These are phyloP conservation scores for Combretum micranthum DNA, from an alignment of 345 rosid genomes.

Conservation along the genomic window DNA sequence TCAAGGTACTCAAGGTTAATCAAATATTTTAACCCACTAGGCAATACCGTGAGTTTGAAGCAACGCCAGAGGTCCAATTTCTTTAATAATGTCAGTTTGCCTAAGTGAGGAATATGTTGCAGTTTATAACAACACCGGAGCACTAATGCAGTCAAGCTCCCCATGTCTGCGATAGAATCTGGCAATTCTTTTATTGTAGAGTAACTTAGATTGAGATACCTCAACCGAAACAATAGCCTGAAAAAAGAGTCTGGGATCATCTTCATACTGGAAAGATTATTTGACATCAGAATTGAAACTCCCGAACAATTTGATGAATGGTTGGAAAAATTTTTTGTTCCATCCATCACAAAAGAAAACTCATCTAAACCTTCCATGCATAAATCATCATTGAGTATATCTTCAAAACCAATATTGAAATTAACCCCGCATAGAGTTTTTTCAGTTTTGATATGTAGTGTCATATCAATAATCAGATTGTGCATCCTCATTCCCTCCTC, in stretches of 20 bases:
- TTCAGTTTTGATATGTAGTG: slow-evolving; percentile 5
- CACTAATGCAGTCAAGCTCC: slow-evolving; percentile 10
- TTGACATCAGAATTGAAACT: neutral
- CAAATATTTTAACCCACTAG: too few species aligned
- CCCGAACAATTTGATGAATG: slow-evolving; percentile 6
- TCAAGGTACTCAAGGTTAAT: slow-evolving; percentile 9
- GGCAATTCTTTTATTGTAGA: too few species aligned
- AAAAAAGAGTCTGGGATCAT: slow-evolving; percentile 3
- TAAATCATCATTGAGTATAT: neutral
- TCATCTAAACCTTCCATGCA: slow-evolving; percentile 11
- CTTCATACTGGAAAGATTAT: accelerated
- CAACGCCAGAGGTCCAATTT: too few species aligned
- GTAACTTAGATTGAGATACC: neutral
- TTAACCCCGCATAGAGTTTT: slow-evolving; percentile 7
- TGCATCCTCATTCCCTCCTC: slow-evolving; percentile 20
- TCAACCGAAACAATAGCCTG: neutral
- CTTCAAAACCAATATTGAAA: neutral
- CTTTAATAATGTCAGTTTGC: neutral
- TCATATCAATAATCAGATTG: slow-evolving; percentile 22
- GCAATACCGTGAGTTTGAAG: too few species aligned
- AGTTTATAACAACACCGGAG: accelerated
- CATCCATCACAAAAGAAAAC: slow-evolving; percentile 10
- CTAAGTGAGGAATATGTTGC: slow-evolving; percentile 5
- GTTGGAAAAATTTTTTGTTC: neutral
- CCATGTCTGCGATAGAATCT: slow-evolving; percentile 7